Conservation (phyloP, 352 stramenopile species). For the Discostella stelligera region DNA sequence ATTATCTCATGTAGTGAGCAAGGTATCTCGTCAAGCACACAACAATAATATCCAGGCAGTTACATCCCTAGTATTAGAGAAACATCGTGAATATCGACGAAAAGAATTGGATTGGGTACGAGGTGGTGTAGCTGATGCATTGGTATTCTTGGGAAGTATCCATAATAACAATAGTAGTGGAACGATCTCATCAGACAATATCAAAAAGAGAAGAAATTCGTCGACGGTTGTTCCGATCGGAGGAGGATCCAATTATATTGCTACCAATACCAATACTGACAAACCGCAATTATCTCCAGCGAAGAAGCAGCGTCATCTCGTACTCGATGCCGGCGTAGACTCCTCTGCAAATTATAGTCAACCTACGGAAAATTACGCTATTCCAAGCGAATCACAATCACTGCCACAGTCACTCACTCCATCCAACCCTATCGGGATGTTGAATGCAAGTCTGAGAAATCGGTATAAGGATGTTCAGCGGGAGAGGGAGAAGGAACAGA, state of each 20-base stretch:
- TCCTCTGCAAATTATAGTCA: background rate
- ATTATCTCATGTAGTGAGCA: constrained; percentile 9
- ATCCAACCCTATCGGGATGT: constrained; percentile 35
- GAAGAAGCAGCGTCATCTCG: constrained; percentile 1
- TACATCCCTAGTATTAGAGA: constrained; percentile 29
- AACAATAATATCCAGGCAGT: constrained; percentile 38
- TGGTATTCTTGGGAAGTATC: constrained; percentile 28
- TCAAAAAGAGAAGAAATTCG: constrained; percentile 28
- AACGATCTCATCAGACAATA: background rate
- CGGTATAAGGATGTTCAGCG: constrained; percentile 65
- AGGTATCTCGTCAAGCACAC: constrained; percentile 18
- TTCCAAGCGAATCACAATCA: background rate
- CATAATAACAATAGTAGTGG: background rate
- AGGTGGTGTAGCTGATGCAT: constrained; percentile 42
- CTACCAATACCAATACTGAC: background rate
- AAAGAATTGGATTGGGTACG: constrained; percentile 62
- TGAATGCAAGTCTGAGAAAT: constrained; percentile 71
- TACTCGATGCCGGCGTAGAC: background rate
- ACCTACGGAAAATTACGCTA: background rate
- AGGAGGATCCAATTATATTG: constrained; percentile 18
- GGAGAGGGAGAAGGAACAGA: constrained; percentile 33
- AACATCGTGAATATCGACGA: constrained; percentile 76
- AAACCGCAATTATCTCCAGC: constrained; percentile 16
- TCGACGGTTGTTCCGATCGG: constrained; percentile 23
- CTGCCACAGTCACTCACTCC: background rate